These are phyloP conservation scores for Apium graveolens DNA, from an alignment of 129 eudicot species.

Conservation along the genomic window DNA sequence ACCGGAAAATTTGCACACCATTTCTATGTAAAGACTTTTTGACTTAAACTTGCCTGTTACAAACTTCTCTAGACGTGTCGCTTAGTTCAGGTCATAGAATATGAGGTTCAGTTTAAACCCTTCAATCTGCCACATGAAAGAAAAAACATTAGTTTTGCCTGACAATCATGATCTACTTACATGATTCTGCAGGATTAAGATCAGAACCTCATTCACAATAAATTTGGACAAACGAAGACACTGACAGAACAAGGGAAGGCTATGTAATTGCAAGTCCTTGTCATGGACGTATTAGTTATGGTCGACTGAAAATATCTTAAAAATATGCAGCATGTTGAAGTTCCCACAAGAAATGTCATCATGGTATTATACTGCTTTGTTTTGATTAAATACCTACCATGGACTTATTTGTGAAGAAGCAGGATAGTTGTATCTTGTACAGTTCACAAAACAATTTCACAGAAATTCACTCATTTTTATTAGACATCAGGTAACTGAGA, in stretches of 20 bases:
- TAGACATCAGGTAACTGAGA: neutral
- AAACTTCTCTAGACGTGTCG: slow-evolving; percentile 94
- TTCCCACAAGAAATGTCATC: neutral
- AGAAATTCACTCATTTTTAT: neutral
- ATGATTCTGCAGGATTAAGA: neutral
- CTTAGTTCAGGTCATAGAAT: slow-evolving; percentile 85
- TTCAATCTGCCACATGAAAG: slow-evolving; percentile 56
- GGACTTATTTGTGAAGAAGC: neutral
- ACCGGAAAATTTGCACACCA: neutral
- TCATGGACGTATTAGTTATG: neutral
- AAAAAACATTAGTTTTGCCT: neutral
- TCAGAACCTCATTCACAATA: neutral
- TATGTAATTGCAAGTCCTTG: neutral
- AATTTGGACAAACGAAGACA: neutral
- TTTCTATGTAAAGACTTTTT: neutral
- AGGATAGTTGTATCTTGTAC: neutral
- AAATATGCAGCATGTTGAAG: neutral
- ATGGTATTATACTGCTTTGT: neutral
- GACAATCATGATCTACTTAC: neutral
- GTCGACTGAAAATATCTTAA: neutral
- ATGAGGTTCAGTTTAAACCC: slow-evolving; percentile 97
- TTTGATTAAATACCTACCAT: neutral
- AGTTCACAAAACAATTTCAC: neutral
- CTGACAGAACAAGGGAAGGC: neutral
- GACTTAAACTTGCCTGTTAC: slow-evolving; percentile 58